Evolutionary conservation across 176 grass and related monocot genomes (phyloP).

Genomic region (Oryza coarctata): DNA sequence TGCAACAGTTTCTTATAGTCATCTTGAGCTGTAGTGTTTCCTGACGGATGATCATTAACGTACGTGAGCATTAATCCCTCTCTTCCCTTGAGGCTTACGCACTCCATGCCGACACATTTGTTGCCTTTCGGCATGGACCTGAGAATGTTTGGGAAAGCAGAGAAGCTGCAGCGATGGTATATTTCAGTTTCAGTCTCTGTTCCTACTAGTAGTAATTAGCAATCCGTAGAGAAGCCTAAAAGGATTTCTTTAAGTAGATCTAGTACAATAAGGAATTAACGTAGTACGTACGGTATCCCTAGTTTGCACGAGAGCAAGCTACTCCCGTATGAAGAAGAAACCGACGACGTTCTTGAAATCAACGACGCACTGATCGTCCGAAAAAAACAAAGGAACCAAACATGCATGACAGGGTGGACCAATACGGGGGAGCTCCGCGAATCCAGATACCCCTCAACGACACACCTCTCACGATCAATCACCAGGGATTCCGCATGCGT

Average conservation of each 20-base stretch:
- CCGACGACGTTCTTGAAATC: slow-evolving; percentile 3
- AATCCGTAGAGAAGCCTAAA: not conserved
- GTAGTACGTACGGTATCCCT: not conserved
- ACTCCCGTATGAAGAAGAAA: not conserved
- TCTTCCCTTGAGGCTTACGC: not conserved
- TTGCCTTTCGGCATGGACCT: not conserved
- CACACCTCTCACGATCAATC: not conserved
- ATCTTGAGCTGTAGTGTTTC: not conserved
- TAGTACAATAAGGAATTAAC: not conserved
- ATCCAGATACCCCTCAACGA: not conserved
- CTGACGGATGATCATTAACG: not conserved
- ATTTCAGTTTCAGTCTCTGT: not conserved
- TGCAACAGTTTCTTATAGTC: not conserved
- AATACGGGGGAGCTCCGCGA: not conserved
- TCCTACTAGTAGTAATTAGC: not conserved
- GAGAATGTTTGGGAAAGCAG: not conserved
- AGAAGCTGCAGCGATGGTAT: not conserved
- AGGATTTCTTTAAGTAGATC: not conserved
- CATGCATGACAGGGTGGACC: not conserved
- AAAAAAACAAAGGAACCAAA: not conserved
- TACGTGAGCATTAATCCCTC: not conserved
- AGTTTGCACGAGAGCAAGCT: not conserved
- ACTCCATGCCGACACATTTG: not conserved
- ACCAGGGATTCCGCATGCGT: not conserved
- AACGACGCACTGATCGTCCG: not conserved